Evolutionary conservation across 139 green algal species (phyloP).

Genomic region (Trebouxia sp.): DNA sequence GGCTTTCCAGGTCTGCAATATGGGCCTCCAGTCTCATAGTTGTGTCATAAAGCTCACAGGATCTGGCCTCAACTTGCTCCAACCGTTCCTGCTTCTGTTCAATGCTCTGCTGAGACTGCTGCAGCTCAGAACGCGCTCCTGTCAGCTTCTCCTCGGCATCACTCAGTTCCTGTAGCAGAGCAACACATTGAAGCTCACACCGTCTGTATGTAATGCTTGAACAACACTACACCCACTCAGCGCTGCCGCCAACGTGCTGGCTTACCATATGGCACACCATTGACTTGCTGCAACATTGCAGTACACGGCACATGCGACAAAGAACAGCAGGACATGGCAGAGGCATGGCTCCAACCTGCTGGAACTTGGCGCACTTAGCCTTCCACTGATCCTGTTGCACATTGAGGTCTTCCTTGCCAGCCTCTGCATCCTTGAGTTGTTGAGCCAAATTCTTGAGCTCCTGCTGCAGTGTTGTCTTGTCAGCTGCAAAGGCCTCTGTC

Average conservation of each 20-base stretch:
- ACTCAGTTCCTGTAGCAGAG: neutral
- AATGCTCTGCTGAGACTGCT: neutral
- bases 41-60: constrained; percentile 62
- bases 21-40: constrained; percentile 71
- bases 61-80: constrained; percentile 42
- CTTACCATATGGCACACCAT: too few relatives aligned
- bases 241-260: too few relatives aligned
- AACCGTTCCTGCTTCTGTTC: constrained; percentile 16
- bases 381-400: constrained; percentile 20
- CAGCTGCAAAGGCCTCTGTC: constrained; percentile 7
- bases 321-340: neutral
- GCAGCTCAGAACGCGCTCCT: neutral
- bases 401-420: neutral
- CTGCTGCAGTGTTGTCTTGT: constrained; percentile 15
- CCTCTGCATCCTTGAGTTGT: neutral
- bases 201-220: too few relatives aligned
- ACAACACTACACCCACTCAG: too few relatives aligned
- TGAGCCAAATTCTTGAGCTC: neutral
- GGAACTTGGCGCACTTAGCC: constrained; percentile 2
- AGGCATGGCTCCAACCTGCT: neutral
- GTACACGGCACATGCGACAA: neutral
- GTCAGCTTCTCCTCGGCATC: neutral
- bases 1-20: constrained; percentile 79
- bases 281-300: neutral
- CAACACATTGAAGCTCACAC: too few relatives aligned